Conservation (phyloP, 176 grass and related monocot genomes). For the Triticum turgidum region DNA sequence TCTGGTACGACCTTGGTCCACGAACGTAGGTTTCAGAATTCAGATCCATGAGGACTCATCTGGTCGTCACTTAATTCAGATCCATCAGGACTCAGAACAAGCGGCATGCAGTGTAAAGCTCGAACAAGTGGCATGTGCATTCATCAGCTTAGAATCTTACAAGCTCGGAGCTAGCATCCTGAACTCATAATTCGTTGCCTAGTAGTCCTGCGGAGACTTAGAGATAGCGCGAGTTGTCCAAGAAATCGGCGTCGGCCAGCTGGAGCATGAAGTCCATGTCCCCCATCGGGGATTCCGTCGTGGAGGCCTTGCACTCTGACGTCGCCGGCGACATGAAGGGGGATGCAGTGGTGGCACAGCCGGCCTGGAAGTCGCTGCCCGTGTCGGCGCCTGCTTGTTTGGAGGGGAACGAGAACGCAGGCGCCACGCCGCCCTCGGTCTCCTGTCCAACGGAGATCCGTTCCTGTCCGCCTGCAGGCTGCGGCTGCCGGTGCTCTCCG, state of each 20-base stretch:
- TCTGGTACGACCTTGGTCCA: not conserved
- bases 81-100: not conserved
- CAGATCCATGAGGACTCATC: not conserved
- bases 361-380: not conserved
- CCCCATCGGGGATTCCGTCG: constrained; percentile 10
- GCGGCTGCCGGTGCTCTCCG: not conserved
- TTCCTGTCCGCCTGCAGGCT: not conserved
- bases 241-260: constrained; percentile 40
- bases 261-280: constrained; percentile 61
- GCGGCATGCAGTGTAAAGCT: not conserved
- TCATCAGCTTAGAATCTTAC: too few relatives aligned
- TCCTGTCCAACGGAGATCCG: not conserved
- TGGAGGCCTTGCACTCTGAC: constrained; percentile 21
- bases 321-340: constrained; percentile 21
- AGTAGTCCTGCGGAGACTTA: not conserved
- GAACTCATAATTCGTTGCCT: not conserved
- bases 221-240: constrained; percentile 43
- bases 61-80: not conserved
- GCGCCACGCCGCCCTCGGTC: not conserved
- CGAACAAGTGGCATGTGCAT: not conserved
- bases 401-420: constrained; percentile 11
- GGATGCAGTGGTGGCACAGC: not conserved
- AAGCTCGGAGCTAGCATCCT: not conserved
- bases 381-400: not conserved
- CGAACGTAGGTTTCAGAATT: constrained; percentile 8